These are phyloP conservation scores for Phyllostachys edulis DNA, from an alignment of 176 grass and related monocot genomes.

Conservation along the genomic window DNA sequence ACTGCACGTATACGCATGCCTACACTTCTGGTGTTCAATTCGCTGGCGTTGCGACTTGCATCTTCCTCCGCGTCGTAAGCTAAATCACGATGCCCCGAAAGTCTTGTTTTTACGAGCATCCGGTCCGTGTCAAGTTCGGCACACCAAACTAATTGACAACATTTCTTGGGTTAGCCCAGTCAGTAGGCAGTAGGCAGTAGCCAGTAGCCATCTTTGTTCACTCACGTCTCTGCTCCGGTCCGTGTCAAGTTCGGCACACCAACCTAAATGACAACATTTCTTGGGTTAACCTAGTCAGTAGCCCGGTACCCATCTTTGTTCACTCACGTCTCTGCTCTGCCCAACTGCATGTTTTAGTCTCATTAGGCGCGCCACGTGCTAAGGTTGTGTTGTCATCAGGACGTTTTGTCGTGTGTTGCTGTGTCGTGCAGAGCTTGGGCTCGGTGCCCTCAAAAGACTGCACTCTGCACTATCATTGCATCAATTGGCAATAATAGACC, in stretches of 20 bases:
- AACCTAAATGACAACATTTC: background rate
- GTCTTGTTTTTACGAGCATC: background rate
- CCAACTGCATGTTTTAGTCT: background rate
- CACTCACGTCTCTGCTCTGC: background rate
- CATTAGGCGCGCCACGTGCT: too few relatives aligned
- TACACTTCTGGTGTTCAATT: conserved; percentile 28
- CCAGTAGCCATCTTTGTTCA: too few relatives aligned
- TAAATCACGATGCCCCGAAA: conserved; percentile 8
- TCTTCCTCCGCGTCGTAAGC: background rate
- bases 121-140: too few relatives aligned
- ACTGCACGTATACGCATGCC: background rate
- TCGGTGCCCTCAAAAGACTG: background rate
- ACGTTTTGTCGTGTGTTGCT: background rate
- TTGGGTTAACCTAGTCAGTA: background rate
- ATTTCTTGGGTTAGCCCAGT: background rate
- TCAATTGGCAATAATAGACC: too few relatives aligned
- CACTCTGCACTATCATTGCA: background rate
- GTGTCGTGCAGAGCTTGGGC: background rate
- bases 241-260: too few relatives aligned
- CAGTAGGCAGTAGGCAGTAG: too few relatives aligned
- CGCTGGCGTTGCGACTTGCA: background rate
- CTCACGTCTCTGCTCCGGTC: too few relatives aligned
- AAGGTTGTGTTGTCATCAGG: background rate
- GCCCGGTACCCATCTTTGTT: background rate
- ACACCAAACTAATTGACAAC: background rate